These are phyloP conservation scores for Capillidium rhysosporum DNA, from an alignment of 371 early-diverging fungal species.

Conservation along the genomic window DNA sequence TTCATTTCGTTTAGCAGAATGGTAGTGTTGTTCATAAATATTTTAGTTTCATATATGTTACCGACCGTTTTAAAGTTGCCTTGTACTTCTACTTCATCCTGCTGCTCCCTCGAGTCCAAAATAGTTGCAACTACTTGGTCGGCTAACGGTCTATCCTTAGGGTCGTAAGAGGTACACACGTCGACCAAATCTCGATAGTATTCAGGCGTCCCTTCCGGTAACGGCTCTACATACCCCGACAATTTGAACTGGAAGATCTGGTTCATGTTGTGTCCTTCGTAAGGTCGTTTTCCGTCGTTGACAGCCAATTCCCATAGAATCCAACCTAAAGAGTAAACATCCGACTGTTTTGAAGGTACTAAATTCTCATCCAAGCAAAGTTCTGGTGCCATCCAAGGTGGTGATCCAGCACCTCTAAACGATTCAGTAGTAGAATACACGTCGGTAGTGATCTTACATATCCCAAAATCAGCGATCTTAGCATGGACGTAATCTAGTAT, in stretches of 20 bases:
- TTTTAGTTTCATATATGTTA: not conserved
- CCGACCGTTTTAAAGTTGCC: not conserved
- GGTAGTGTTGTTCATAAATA: not conserved
- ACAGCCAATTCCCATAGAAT: slow-evolving; percentile 3
- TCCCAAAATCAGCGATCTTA: slow-evolving; percentile 5
- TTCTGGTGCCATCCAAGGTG: slow-evolving; percentile 5
- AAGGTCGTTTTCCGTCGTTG: not conserved
- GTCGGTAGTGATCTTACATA: not conserved
- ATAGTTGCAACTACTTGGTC: not conserved
- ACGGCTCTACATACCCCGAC: not conserved
- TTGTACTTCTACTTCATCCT: not conserved
- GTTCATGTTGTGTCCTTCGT: not conserved
- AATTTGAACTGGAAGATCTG: not conserved
- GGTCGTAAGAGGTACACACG: not conserved
- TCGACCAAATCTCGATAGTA: not conserved
- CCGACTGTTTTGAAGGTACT: not conserved
- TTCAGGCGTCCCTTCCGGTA: not conserved
- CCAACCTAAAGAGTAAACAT: not conserved
- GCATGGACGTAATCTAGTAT: slow-evolving; percentile 23
- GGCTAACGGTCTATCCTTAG: not conserved
- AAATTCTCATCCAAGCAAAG: not conserved
- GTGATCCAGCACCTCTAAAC: slow-evolving; percentile 1
- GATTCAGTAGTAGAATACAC: not conserved
- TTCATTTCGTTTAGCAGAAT: not conserved
- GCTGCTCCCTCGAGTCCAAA: slow-evolving; percentile 4